Evolutionary conservation across 2,329 filamentous ascomycete species (phyloP).

Genomic region (Atkinsonella texensis): DNA sequence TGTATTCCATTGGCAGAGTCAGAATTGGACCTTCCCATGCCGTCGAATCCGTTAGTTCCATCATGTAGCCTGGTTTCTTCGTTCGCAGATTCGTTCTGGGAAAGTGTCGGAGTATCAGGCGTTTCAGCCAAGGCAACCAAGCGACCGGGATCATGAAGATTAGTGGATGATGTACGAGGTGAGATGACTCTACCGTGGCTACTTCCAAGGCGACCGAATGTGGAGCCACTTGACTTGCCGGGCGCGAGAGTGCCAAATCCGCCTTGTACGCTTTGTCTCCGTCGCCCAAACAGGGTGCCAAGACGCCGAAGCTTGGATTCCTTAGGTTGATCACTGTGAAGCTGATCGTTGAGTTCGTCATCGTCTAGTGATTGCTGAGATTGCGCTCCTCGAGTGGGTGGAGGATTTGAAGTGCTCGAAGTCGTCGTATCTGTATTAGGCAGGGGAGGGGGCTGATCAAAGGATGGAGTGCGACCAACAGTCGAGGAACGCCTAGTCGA

Average conservation of each 20-base stretch:
- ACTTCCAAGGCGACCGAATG: conserved; percentile 52
- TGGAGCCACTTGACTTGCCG: conserved; percentile 33
- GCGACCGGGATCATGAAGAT: conserved; percentile 42
- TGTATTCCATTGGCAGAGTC: conserved; percentile 36
- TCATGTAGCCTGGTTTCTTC: conserved; percentile 24
- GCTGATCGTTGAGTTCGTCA: conserved; percentile 5
- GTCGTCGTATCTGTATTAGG: neutral
- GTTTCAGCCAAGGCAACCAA: conserved; percentile 47
- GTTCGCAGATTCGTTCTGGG: conserved; percentile 16
- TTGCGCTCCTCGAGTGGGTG: conserved; percentile 2
- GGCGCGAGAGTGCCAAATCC: conserved; percentile 47
- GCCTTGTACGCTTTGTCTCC: conserved; percentile 54
- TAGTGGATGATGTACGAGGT: conserved; percentile 46
- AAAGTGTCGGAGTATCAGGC: conserved; percentile 26
- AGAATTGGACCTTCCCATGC: conserved; percentile 16
- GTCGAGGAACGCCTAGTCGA: conserved; percentile 29
- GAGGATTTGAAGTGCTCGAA: conserved; percentile 2
- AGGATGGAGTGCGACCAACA: conserved; percentile 6
- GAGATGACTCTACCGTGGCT: conserved; percentile 48
- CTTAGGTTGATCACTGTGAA: conserved; percentile 7
- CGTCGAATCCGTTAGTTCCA: conserved; percentile 32
- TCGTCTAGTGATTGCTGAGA: conserved; percentile 6
- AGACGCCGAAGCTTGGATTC: conserved; percentile 50
- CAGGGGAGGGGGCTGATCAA: conserved; percentile 4
- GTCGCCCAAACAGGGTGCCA: conserved; percentile 53